Evolutionary conservation across 495 filamentous ascomycete genomes (phyloP).

Genomic region (Annulohypoxylon maeteangense): DNA sequence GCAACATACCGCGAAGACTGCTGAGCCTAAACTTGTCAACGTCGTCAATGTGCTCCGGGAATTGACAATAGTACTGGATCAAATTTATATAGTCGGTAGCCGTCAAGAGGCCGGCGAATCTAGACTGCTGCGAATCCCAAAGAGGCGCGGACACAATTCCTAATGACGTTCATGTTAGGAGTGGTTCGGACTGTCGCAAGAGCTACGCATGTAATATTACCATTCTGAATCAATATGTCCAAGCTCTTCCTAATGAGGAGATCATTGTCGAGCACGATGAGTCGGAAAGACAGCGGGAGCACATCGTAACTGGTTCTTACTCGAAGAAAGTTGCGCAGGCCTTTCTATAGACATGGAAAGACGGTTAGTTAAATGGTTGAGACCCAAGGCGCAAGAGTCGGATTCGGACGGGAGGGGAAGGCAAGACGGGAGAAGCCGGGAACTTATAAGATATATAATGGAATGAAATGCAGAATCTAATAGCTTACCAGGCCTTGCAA

Average conservation of each 20-base stretch:
- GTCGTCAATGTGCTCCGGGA: conserved; percentile 85
- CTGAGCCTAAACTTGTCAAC: conserved; percentile 95
- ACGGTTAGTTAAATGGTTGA: conserved; percentile 21
- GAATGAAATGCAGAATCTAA: neutral
- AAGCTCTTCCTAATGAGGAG: conserved; percentile 97
- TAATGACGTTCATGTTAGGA: conserved; percentile 51
- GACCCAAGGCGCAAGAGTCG: conserved; percentile 10
- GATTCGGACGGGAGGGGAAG: neutral
- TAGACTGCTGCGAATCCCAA: conserved; percentile 95
- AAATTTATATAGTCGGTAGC: conserved; percentile 99
- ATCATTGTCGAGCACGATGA: conserved; percentile 94
- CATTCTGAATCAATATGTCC: conserved; percentile 96
- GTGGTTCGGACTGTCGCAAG: neutral
- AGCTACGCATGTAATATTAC: conserved; percentile 56
- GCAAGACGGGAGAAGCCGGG: neutral
- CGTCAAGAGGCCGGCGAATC: conserved; percentile 93
- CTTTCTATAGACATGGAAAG: conserved; percentile 66
- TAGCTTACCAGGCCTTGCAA: conserved; percentile 85
- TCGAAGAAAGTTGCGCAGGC: conserved; percentile 95
- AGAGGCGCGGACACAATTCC: conserved; percentile 98
- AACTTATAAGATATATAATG: neutral
- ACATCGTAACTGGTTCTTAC: conserved; percentile 98
- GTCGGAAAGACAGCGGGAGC: conserved; percentile 93
- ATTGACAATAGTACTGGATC: conserved; percentile 99
- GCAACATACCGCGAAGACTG: conserved; percentile 81